These are phyloP conservation scores for Oleoguttula mirabilis DNA, from an alignment of 495 filamentous ascomycete genomes.

Conservation along the genomic window DNA sequence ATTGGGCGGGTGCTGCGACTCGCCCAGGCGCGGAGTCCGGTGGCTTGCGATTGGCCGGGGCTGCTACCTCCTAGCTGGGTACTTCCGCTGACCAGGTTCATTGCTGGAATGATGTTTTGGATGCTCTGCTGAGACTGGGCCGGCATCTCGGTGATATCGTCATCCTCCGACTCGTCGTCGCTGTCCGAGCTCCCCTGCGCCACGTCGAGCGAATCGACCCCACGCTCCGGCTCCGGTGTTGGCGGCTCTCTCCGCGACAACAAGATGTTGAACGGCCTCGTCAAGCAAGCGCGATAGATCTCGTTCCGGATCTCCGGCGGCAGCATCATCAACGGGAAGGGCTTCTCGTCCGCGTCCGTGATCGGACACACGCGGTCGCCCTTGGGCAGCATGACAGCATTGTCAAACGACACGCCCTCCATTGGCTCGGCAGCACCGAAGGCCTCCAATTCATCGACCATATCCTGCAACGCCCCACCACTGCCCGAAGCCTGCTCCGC, in stretches of 20 bases:
- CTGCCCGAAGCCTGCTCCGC: background rate
- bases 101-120: background rate
- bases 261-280: constrained; percentile 16
- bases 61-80: background rate
- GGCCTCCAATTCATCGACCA: background rate
- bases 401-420: background rate
- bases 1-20: constrained; percentile 5
- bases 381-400: background rate
- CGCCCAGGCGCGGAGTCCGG: background rate
- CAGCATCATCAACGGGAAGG: constrained; percentile 14
- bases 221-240: background rate
- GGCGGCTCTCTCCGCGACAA: constrained; percentile 9
- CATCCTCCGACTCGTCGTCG: background rate
- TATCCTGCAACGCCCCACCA: background rate
- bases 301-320: constrained; percentile 17
- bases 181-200: background rate
- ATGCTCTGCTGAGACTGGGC: background rate
- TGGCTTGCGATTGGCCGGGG: background rate
- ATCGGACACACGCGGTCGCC: background rate
- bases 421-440: background rate
- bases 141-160: no score
- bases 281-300: constrained; percentile 19
- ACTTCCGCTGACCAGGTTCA: background rate
- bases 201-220: background rate
- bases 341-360: constrained; percentile 4